Conservation (phyloP, 148 eudicot genomes). For the Heliamphora exappendiculata region DNA sequence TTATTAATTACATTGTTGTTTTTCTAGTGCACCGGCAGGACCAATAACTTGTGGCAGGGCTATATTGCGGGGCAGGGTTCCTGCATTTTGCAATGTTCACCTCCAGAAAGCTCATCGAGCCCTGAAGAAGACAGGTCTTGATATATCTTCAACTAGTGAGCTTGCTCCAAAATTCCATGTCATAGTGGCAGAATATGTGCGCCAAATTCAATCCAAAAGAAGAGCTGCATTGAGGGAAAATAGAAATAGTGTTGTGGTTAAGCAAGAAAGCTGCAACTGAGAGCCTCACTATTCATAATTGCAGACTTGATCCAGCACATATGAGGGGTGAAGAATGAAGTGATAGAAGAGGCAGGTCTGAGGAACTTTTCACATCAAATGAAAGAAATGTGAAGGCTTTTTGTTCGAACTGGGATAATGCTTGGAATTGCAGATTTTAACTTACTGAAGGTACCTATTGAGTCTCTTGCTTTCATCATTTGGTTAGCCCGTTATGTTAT, state of each 20-base stretch:
- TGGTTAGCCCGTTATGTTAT: neutral
- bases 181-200: slow-evolving; percentile 39
- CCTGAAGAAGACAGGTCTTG: slow-evolving; percentile 46
- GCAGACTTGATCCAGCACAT: neutral
- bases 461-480: slow-evolving; percentile 2
- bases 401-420: neutral
- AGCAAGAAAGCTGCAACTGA: slow-evolving; percentile 23
- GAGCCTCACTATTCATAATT: neutral
- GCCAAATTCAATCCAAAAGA: slow-evolving; percentile 38
- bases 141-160: slow-evolving; percentile 39
- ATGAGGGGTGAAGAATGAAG: neutral
- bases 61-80: slow-evolving; percentile 33
- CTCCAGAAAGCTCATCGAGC: slow-evolving; percentile 41
- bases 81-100: slow-evolving; percentile 37
- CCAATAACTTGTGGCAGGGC: slow-evolving; percentile 52
- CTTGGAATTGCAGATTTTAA: neutral
- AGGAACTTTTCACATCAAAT: neutral
- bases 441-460: slow-evolving; percentile 3
- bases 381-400: neutral
- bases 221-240: slow-evolving; percentile 27
- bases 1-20: slow-evolving; percentile 7
- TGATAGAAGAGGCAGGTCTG: neutral
- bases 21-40: slow-evolving; percentile 40
- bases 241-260: slow-evolving; percentile 14
- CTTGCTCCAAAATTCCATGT: slow-evolving; percentile 48